Percentiles rank a stretch among this genome's conserved stretches.
Evolutionary conservation across 768 basidiomycete genomes (phyloP).

Genomic region (Suillus spraguei): DNA sequence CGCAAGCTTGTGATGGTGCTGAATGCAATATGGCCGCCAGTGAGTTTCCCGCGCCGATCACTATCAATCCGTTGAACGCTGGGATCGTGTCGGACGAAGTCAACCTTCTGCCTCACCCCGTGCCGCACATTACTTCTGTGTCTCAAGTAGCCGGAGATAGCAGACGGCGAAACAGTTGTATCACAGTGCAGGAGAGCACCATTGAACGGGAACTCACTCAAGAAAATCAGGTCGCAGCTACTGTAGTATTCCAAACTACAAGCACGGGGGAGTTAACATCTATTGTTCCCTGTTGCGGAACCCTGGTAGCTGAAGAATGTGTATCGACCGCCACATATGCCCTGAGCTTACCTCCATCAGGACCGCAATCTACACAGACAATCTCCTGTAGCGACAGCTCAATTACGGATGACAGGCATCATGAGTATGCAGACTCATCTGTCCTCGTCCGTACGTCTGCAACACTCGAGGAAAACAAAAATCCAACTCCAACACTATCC

Average conservation of each 20-base stretch:
- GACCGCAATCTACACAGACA: neutral
- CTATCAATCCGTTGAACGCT: neutral
- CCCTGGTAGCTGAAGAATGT: neutral
- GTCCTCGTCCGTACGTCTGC: neutral
- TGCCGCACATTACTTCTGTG: neutral
- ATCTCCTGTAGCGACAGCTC: neutral
- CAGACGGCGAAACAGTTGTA: too few relatives aligned
- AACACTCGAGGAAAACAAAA: neutral
- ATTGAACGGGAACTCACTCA: neutral
- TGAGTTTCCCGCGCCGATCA: neutral
- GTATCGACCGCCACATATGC: neutral
- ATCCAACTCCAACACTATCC: neutral
- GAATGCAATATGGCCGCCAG: neutral
- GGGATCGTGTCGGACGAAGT: neutral
- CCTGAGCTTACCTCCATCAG: neutral
- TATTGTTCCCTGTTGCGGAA: neutral
- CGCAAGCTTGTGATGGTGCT: neutral
- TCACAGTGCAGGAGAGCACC: neutral
- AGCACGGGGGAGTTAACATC: neutral
- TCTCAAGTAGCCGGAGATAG: neutral
- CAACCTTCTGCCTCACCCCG: neutral
- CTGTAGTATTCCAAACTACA: neutral
- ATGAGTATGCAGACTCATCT: neutral
- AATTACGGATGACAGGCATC: neutral
- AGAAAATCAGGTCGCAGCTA: neutral